Percentiles rank a stretch among this genome's conserved stretches.
Conservation (phyloP, 257 asterid species). For the Nicotiana undulata region DNA sequence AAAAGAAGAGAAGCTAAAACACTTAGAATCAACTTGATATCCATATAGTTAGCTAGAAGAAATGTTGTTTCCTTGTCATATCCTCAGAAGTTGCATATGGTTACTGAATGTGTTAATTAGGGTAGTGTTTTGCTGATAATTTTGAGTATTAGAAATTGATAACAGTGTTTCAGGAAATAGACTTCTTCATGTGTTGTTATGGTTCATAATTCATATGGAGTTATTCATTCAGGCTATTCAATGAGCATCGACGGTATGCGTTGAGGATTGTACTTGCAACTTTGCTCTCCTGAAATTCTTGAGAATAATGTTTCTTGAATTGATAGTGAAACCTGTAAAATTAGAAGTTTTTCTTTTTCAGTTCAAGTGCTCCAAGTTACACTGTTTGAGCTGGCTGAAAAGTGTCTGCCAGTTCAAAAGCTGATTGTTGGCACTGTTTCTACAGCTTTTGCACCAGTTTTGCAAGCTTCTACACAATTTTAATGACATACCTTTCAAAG, state of each 20-base stretch:
- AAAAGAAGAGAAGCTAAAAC: slow-evolving; percentile 7
- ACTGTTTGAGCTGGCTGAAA: too few species aligned
- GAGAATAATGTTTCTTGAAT: neutral
- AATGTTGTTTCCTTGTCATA: neutral
- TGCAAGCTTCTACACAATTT: too few species aligned
- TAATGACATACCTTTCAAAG: too few species aligned
- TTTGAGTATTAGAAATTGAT: neutral
- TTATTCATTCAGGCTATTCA: neutral
- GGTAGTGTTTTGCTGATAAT: neutral
- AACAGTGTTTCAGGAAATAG: neutral
- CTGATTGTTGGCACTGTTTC: too few species aligned
- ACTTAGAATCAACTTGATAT: neutral
- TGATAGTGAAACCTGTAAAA: too few species aligned
- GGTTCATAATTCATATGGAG: neutral
- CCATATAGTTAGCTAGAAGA: slow-evolving; percentile 1
- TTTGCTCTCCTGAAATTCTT: neutral
- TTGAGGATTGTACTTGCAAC: too few species aligned
- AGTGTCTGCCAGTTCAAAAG: too few species aligned
- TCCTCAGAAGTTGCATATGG: neutral
- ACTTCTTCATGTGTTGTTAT: neutral
- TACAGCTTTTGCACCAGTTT: too few species aligned
- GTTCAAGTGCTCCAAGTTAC: neutral
- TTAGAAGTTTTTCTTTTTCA: too few species aligned
- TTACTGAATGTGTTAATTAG: neutral
- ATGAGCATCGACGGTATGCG: neutral